Conservation (phyloP, 2,329 filamentous ascomycete species). For the Trichoderma endophyticum region DNA sequence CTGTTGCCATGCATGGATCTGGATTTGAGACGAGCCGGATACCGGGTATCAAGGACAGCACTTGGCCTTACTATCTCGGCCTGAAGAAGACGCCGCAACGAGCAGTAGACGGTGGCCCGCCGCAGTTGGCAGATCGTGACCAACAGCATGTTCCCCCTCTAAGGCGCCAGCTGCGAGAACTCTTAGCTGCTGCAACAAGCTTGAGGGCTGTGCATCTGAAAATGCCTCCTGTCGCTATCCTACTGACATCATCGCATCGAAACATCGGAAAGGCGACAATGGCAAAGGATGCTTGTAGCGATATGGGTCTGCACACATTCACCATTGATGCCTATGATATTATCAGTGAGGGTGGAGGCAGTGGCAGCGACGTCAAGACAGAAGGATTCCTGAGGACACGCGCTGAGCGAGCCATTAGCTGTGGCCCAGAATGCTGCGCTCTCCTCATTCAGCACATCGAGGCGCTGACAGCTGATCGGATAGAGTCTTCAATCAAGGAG, state of each 20-base stretch:
- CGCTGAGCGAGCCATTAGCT: conserved; percentile 83
- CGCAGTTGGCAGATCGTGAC: conserved; percentile 44
- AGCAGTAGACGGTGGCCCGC: conserved; percentile 36
- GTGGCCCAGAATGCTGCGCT: conserved; percentile 78
- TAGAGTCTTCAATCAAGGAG: conserved; percentile 79
- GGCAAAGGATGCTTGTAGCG: conserved; percentile 72
- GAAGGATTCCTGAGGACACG: conserved; percentile 86
- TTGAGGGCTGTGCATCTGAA: conserved; percentile 80
- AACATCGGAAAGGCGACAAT: conserved; percentile 88
- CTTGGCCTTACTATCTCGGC: conserved; percentile 88
- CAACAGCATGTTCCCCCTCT: conserved; percentile 55
- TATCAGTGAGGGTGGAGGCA: conserved; percentile 77
- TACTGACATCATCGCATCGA: conserved; percentile 87
- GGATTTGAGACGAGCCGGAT: conserved; percentile 81
- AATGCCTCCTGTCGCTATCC: conserved; percentile 82
- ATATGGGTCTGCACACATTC: conserved; percentile 88
- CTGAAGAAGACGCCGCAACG: conserved; percentile 62
- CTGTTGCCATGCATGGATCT: conserved; percentile 86
- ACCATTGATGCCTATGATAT: conserved; percentile 90
- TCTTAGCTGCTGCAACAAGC: conserved; percentile 86
- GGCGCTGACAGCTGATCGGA: conserved; percentile 84
- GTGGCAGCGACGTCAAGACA: conserved; percentile 88
- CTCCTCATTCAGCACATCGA: conserved; percentile 89
- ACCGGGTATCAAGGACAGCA: conserved; percentile 70
- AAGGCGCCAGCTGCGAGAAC: conserved; percentile 71